Conservation (phyloP, 2,329 filamentous ascomycete genomes). For the Cladophialophora exuberans region DNA sequence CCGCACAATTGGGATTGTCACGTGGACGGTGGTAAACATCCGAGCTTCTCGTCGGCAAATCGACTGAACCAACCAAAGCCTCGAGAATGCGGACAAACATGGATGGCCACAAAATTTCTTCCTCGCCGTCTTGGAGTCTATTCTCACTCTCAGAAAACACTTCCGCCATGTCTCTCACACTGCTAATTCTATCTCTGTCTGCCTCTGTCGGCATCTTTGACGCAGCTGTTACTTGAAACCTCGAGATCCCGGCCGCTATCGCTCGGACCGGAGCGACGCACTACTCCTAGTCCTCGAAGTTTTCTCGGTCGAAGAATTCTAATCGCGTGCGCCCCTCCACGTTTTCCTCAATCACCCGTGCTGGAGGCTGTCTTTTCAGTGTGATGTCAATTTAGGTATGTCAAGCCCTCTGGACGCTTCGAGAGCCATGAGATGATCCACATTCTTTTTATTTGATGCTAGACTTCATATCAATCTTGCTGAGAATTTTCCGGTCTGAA, state of each 20-base stretch:
- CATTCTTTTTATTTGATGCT: slow-evolving; percentile 49
- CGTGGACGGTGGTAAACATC: no score
- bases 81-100: slow-evolving; percentile 7
- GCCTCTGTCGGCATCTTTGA: neutral
- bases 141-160: neutral
- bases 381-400: slow-evolving; percentile 18
- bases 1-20: no score
- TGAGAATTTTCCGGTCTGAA: slow-evolving; percentile 27
- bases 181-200: neutral
- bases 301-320: neutral
- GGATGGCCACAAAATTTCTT: neutral
- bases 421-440: slow-evolving; percentile 44
- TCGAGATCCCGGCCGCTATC: no score
- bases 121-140: neutral
- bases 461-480: slow-evolving; percentile 49
- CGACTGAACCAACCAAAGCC: neutral
- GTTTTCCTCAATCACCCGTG: neutral
- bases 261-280: slow-evolving; percentile 13
- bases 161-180: neutral
- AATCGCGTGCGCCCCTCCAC: neutral
- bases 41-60: no score
- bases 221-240: slow-evolving; percentile 2
- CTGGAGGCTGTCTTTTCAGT: neutral
- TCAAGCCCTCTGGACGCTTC: neutral
- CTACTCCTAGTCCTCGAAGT: slow-evolving; percentile 12